These are phyloP conservation scores for Trichophyton benhamiae DNA, from an alignment of 2,329 filamentous ascomycete species.

Conservation along the genomic window DNA sequence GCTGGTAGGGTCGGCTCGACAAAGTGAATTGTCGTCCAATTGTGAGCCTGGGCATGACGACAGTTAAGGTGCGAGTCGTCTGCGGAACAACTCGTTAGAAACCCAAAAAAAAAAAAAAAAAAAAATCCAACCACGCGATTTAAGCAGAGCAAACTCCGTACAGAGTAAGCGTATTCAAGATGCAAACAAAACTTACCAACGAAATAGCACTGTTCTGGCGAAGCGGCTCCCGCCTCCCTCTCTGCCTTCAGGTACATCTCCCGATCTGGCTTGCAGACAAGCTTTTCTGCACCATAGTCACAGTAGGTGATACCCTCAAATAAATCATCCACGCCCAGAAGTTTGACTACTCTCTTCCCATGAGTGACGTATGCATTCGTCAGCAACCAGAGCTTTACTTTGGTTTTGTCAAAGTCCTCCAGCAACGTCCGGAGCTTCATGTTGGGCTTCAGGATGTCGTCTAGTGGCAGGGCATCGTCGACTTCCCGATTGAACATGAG, in stretches of 20 bases:
- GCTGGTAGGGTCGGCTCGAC: constrained; percentile 60
- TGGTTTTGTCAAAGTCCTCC: constrained; percentile 66
- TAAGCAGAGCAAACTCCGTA: too few species aligned
- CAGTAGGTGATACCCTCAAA: constrained; percentile 96
- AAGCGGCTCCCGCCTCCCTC: constrained; percentile 61
- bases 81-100: constrained; percentile 23
- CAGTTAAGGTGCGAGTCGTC: constrained; percentile 85
- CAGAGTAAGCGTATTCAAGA: neutral
- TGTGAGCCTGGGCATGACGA: constrained; percentile 59
- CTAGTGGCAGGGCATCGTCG: constrained; percentile 83
- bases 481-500: constrained; percentile 90
- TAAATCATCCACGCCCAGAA: constrained; percentile 71
- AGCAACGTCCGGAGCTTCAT: constrained; percentile 62
- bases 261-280: constrained; percentile 76
- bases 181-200: constrained; percentile 54
- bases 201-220: constrained; percentile 69
- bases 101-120: too few species aligned
- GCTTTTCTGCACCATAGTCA: constrained; percentile 60
- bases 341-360: constrained; percentile 63
- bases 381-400: constrained; percentile 84
- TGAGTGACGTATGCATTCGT: constrained; percentile 94
- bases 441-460: constrained; percentile 70
- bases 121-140: neutral
- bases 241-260: constrained; percentile 85
- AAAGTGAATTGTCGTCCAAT: constrained; percentile 78